Base-by-base conservation (phyloP, 1,284 basidiomycete genomes). In the Inonotus hispidus region DNA sequence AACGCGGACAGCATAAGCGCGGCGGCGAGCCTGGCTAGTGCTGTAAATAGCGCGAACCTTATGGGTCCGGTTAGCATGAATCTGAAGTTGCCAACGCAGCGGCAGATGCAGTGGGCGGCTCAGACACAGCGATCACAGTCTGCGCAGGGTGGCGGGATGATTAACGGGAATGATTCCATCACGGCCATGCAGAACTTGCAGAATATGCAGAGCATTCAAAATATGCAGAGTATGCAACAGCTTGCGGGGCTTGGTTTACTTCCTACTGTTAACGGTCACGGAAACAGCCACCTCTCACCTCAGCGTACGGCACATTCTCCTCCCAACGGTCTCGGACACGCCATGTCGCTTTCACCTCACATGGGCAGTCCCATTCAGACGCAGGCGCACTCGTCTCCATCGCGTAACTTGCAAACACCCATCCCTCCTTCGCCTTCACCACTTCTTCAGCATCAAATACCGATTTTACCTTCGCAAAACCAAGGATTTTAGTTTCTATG, bases 61-160 rank as follows among this genome's bases (percentile, higher is more conserved):
- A 71, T 71, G 47, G 63, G 75, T 54, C 52, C 67, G 35, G 60
- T 67, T 14, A 75, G 73, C 56, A 61, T 75, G 53, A 76, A 75
- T 53, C 66, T 80, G 50, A 79, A 79, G 66, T 71, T 79, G 8
- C 69, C 74, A 8, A 66, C 75, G 1, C 69, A 71, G 23, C 75
- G 79, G 3, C 77, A 73, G 63, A 71, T 77, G 70, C 73, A 79
- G 61, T 79, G 79, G 78, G 68, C 73, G 8, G 56, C 68, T 11
- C 56, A 69, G 10, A 55, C 43, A 21, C 59, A 58, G 21, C 63
- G 63, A n/a, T n/a, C 55, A 4, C 63, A 61, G 50, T 43, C 53
- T 8, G 53, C 32, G 23, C 54, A 59, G 19, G 52, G 46, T 27
- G 37, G 29, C 23, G 16, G 5, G 3, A 47, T 38, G 32, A 41